These are phyloP conservation scores for Naganishia albida DNA, from an alignment of 1,284 basidiomycete genomes.

Conservation along the genomic window DNA sequence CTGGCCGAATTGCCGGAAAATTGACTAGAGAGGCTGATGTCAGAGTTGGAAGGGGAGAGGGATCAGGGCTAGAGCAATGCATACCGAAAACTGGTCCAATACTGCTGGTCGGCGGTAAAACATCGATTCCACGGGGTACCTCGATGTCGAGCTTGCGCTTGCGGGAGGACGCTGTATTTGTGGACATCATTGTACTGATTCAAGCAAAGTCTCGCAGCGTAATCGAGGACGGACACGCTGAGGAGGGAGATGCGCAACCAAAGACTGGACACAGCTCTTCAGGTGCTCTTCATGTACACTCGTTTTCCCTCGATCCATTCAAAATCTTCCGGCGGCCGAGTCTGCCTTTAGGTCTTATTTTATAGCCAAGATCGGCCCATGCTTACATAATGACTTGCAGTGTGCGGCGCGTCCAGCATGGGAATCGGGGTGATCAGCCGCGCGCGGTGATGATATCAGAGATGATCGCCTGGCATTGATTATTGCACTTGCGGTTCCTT, in stretches of 20 bases:
- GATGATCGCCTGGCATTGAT: too few relatives aligned
- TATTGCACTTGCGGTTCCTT: too few relatives aligned
- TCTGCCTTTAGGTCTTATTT: too few relatives aligned
- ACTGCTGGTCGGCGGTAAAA: not conserved
- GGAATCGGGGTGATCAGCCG: too few relatives aligned
- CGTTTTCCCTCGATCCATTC: not conserved
- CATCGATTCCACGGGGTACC: not conserved
- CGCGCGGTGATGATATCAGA: too few relatives aligned
- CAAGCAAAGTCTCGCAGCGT: not conserved
- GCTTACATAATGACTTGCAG: too few relatives aligned
- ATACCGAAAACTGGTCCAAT: constrained; percentile 23
- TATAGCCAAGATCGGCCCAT: too few relatives aligned
- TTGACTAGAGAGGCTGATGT: constrained; percentile 58
- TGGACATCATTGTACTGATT: not conserved
- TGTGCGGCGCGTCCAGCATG: too few relatives aligned
- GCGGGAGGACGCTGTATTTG: not conserved
- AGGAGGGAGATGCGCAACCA: not conserved
- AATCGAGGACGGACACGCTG: not conserved
- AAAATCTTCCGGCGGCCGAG: constrained; percentile 5
- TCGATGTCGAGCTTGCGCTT: constrained; percentile 10
- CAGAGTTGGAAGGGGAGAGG: not conserved
- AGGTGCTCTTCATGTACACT: not conserved
- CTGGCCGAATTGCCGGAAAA: constrained; percentile 69
- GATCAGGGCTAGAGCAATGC: not conserved
- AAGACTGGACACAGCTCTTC: not conserved